phyloP scores from a whole-genome alignment of 2,329 filamentous ascomycete species.

The Pseudofabraea citricarpa region DNA sequence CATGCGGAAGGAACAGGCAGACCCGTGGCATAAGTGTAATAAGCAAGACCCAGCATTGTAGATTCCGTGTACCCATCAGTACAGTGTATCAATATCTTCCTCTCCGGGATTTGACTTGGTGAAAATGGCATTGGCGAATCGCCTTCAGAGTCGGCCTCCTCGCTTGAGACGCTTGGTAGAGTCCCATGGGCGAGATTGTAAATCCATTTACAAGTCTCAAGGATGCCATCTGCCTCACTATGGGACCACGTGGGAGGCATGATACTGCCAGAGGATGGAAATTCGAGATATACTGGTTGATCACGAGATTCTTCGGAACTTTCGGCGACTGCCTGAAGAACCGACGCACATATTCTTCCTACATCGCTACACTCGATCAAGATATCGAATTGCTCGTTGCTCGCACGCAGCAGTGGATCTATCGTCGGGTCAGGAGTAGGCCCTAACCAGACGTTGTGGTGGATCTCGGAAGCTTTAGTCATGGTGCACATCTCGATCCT shows the following conservation, averaged over 20 bases:
- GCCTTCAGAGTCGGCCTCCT: slow-evolving; percentile 39
- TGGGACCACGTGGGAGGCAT: slow-evolving; percentile 80
- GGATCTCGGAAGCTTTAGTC: slow-evolving; percentile 85
- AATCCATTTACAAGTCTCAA: slow-evolving; percentile 88
- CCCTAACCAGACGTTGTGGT: slow-evolving; percentile 84
- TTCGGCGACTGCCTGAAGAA: slow-evolving; percentile 59
- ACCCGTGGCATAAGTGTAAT: slow-evolving; percentile 88
- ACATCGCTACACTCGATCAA: slow-evolving; percentile 86
- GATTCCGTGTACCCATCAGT: slow-evolving; percentile 95
- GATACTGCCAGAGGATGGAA: slow-evolving; percentile 92
- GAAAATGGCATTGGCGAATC: slow-evolving; percentile 47
- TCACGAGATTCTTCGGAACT: slow-evolving; percentile 35
- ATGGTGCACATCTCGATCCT: slow-evolving; percentile 88
- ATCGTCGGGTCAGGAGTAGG: slow-evolving; percentile 69
- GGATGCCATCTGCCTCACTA: slow-evolving; percentile 74
- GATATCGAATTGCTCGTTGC: slow-evolving; percentile 68
- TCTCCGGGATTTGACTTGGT: slow-evolving; percentile 23
- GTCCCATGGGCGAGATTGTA: slow-evolving; percentile 73
- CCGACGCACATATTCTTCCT: slow-evolving; percentile 68
- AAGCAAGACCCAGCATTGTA: slow-evolving; percentile 81
- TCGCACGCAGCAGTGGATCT: slow-evolving; percentile 33
- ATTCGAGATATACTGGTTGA: slow-evolving; percentile 55
- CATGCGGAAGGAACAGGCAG: slow-evolving; percentile 78
- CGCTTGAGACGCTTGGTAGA: slow-evolving; percentile 21
- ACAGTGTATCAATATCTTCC: slow-evolving; percentile 85